phyloP scores from a whole-genome alignment of 2,329 filamentous ascomycete species.

The Ceratocystis papillata region DNA sequence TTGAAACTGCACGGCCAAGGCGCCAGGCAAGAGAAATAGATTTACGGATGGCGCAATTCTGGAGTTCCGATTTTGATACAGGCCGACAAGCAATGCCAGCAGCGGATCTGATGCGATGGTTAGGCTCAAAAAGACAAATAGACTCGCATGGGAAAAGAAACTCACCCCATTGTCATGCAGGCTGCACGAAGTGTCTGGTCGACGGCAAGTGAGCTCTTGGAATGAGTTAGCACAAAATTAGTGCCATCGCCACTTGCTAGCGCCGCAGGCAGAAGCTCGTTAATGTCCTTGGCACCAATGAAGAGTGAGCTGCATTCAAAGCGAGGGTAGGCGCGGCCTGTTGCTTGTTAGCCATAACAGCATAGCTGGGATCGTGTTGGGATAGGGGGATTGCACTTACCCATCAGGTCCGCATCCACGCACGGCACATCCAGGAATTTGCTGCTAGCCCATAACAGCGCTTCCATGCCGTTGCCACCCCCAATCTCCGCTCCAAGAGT shows the following conservation, averaged over 20 bases:
- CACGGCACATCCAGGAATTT: constrained; percentile 31
- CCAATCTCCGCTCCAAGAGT: constrained; percentile 35
- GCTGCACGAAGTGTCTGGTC: constrained; percentile 24
- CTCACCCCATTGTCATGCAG: constrained; percentile 24
- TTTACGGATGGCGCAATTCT: constrained; percentile 31
- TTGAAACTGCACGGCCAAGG: constrained; percentile 42
- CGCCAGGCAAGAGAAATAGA: constrained; percentile 34
- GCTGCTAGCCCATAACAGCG: constrained; percentile 33
- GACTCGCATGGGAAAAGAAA: constrained; percentile 5
- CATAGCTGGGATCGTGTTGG: too few relatives aligned
- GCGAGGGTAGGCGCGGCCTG: constrained; percentile 28
- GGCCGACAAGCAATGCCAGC: constrained; percentile 32
- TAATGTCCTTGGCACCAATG: constrained; percentile 29
- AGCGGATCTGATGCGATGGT: constrained; percentile 29
- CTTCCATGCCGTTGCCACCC: constrained; percentile 42
- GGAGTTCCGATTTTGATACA: constrained; percentile 30
- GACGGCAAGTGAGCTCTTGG: constrained; percentile 25
- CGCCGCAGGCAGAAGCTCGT: constrained; percentile 28
- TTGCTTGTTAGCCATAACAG: background rate
- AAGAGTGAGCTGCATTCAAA: constrained; percentile 29
- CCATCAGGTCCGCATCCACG: constrained; percentile 35
- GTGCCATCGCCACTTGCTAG: constrained; percentile 27
- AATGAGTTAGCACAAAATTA: constrained; percentile 24
- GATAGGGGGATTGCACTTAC: constrained; percentile 23
- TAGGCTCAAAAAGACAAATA: constrained; percentile 14